A percentile compares a stretch with the other conserved stretches of the same genome.
Evolutionary conservation across 2,329 filamentous ascomycete species (phyloP).

Genomic region (Colletotrichum spinosum): DNA sequence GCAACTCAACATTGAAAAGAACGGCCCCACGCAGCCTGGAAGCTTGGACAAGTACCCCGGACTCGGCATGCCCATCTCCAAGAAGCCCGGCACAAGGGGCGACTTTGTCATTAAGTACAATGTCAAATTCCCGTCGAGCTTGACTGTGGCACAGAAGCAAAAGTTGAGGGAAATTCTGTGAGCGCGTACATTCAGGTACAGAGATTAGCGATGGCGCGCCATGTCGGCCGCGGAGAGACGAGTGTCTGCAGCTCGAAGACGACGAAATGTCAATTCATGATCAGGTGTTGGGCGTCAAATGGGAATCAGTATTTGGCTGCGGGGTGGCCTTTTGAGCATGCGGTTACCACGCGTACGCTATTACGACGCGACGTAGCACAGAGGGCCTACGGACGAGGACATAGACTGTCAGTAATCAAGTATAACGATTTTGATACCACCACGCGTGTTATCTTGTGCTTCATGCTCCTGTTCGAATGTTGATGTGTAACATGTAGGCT

Average conservation of each 20-base stretch:
- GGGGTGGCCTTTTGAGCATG: constrained; percentile 26
- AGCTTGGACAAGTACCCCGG: constrained; percentile 84
- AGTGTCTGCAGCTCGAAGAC: neutral
- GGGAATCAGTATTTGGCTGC: neutral
- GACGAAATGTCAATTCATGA: constrained; percentile 26
- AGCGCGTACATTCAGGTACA: constrained; percentile 32
- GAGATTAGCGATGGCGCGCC: neutral
- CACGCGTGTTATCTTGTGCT: neutral
- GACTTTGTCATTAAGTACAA: constrained; percentile 92
- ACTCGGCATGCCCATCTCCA: constrained; percentile 94
- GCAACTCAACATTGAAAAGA: constrained; percentile 81
- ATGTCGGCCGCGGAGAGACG: neutral
- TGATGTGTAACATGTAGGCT: neutral
- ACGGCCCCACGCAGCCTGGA: constrained; percentile 87
- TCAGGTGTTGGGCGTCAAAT: constrained; percentile 23
- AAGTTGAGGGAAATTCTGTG: constrained; percentile 83
- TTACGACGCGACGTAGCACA: neutral
- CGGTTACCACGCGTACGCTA: constrained; percentile 1
- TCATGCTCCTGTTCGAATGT: neutral
- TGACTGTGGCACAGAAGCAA: constrained; percentile 84
- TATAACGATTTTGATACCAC: neutral
- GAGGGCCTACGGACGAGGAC: constrained; percentile 18
- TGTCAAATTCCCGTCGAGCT: constrained; percentile 86
- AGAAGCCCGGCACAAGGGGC: constrained; percentile 85
- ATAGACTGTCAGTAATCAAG: constrained; percentile 28